These are phyloP conservation scores for Ophiocordyceps camponoti-rufipedis DNA, from an alignment of 2,329 filamentous ascomycete species.

Conservation along the genomic window DNA sequence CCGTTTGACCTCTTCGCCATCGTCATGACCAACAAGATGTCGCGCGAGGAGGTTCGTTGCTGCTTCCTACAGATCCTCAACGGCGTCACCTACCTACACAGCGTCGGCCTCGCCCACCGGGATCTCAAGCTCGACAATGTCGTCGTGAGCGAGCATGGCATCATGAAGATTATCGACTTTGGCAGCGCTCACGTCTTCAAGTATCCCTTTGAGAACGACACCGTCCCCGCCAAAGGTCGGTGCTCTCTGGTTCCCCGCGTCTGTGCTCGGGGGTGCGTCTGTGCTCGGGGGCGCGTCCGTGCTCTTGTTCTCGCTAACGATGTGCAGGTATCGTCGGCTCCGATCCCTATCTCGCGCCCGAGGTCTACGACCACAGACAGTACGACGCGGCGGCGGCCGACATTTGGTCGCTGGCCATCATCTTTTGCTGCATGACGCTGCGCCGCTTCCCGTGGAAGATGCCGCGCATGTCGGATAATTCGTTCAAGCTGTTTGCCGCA, in stretches of 20 bases:
- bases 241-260: background rate
- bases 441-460: slow-evolving; percentile 95
- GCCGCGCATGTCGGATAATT: slow-evolving; percentile 79
- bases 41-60: slow-evolving; percentile 74
- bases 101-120: slow-evolving; percentile 84
- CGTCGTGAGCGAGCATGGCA: slow-evolving; percentile 86
- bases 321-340: slow-evolving; percentile 50
- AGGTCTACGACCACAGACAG: slow-evolving; percentile 84
- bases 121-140: slow-evolving; percentile 97
- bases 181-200: slow-evolving; percentile 93
- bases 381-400: slow-evolving; percentile 91
- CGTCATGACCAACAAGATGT: slow-evolving; percentile 98
- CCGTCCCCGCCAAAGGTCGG: slow-evolving; percentile 19
- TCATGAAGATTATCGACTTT: slow-evolving; percentile 99
- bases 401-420: slow-evolving; percentile 96
- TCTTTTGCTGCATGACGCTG: slow-evolving; percentile 97
- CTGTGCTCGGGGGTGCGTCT: no score
- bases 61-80: slow-evolving; percentile 88
- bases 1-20: slow-evolving; percentile 93
- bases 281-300: no score
- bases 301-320: background rate
- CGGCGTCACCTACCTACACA: slow-evolving; percentile 85
- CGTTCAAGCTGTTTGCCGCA: slow-evolving; percentile 81
- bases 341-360: slow-evolving; percentile 89
- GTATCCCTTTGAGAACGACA: slow-evolving; percentile 81